Base-by-base conservation (phyloP, 2,329 filamentous ascomycete species). In the Didymella pomorum region DNA sequence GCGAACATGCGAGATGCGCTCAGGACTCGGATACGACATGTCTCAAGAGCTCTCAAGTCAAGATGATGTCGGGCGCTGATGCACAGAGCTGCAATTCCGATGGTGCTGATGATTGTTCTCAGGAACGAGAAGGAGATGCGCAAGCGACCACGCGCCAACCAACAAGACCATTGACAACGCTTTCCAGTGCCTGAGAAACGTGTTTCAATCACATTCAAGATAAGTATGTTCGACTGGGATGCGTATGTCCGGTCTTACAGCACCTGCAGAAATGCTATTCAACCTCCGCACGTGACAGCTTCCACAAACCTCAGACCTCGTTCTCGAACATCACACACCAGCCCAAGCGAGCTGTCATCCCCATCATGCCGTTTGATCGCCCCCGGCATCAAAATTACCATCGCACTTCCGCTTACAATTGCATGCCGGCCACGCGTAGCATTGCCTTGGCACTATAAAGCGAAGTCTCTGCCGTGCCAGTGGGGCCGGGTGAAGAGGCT, bases 391-490 rank as follows among this genome's bases (percentile, higher is more conserved):
- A 18, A 23, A 23, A 29, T 39, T 31, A 5, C 29, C 29, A 31
- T 31, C 29, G 3, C 11, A 12, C 12, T 12, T 14, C 2, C 11
- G 23, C 33, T 26, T 37, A 29, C 35, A 49, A 16, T 12, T 29
- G 23, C 20, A 43, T 28, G 49, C n/a, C 8, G 49, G 51, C 51
- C 33, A 52, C 39, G 49, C 49, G 28, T 52, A 45, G 29, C 29
- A 47, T 23, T 28, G 18, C 4, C 44, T 44, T 29, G 21, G 41
- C 49, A 44, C 23, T 33, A 14, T 39, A 16, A 9, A 26, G 25
- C n/a, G n/a, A 29, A 53, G 31, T 45, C n/a, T 53, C 42, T 53
- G 50, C 50, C 11, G 50, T 53, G 39, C n/a, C n/a, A 18, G 50
- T 53, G 50, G 50, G 50, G 10, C 49, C 11, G 28, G n/a, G n/a